A percentile compares a stretch with the other conserved stretches of the same genome.
These are phyloP conservation scores for Westerdykella ornata DNA, from an alignment of 2,329 filamentous ascomycete genomes.

Conservation along the genomic window DNA sequence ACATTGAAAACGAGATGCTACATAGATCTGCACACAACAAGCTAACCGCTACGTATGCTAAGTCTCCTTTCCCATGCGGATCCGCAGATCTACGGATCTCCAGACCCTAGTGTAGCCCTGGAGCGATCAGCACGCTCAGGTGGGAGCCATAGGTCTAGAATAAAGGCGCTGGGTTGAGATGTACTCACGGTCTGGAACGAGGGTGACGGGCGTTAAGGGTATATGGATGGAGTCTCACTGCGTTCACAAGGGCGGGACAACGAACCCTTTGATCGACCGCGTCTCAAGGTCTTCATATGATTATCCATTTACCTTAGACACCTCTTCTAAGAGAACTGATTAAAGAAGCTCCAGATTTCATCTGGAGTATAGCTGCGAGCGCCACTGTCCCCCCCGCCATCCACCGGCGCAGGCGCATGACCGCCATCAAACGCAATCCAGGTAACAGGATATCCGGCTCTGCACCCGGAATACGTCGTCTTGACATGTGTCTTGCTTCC, in stretches of 20 bases:
- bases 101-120: neutral
- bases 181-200: constrained; percentile 7
- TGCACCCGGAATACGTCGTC: constrained; percentile 24
- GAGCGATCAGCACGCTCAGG: neutral
- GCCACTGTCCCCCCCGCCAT: constrained; percentile 3
- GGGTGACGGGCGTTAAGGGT: no score
- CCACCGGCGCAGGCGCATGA: constrained; percentile 13
- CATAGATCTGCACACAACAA: neutral
- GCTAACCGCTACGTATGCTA: constrained; percentile 1
- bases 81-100: no score
- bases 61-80: neutral
- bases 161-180: constrained; percentile 12
- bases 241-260: no score
- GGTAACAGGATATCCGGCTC: constrained; percentile 26
- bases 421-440: constrained; percentile 30
- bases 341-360: constrained; percentile 12
- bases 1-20: constrained; percentile 2
- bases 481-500: constrained; percentile 11
- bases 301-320: no score
- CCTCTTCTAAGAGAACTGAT: constrained; percentile 5
- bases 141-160: constrained; percentile 22
- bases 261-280: no score
- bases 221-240: no score
- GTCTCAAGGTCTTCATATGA: no score
- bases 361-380: constrained; percentile 10